Conservation (phyloP, 1,284 basidiomycete genomes). For the Moesziomyces sp. region DNA sequence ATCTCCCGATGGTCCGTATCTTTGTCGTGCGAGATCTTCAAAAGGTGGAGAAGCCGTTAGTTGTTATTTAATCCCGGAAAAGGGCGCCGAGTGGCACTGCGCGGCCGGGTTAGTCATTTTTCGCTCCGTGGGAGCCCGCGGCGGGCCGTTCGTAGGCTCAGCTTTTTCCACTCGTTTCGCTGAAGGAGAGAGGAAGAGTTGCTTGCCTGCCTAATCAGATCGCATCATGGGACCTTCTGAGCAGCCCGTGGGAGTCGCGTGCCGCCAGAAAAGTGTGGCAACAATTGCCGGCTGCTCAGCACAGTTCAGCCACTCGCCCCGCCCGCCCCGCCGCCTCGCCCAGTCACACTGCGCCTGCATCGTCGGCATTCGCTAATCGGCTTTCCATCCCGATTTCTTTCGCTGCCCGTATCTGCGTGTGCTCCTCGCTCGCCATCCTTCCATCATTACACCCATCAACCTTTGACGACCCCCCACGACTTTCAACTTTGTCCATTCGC, state of each 20-base stretch:
- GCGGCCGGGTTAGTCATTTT: background rate
- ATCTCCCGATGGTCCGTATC: too few relatives aligned
- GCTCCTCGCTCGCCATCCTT: background rate
- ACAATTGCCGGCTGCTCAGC: background rate
- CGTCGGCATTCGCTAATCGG: constrained; percentile 13
- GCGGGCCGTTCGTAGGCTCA: too few relatives aligned
- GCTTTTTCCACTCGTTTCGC: background rate
- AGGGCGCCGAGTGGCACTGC: background rate
- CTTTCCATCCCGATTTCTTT: constrained; percentile 4
- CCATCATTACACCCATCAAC: background rate
- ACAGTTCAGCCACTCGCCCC: background rate
- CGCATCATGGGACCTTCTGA: background rate
- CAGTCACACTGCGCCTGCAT: background rate
- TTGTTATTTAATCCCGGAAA: background rate
- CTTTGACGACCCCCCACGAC: background rate
- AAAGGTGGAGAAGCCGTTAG: background rate
- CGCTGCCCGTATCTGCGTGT: background rate
- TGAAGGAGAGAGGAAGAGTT: too few relatives aligned
- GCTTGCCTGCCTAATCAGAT: background rate
- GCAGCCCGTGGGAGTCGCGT: background rate
- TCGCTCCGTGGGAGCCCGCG: background rate
- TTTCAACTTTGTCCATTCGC: background rate
- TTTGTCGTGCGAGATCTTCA: too few relatives aligned
- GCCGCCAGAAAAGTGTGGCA: background rate
- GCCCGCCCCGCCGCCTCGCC: background rate